Evolutionary conservation across 257 asterid genomes (phyloP).

Genomic region (Nicotiana noctiflora): DNA sequence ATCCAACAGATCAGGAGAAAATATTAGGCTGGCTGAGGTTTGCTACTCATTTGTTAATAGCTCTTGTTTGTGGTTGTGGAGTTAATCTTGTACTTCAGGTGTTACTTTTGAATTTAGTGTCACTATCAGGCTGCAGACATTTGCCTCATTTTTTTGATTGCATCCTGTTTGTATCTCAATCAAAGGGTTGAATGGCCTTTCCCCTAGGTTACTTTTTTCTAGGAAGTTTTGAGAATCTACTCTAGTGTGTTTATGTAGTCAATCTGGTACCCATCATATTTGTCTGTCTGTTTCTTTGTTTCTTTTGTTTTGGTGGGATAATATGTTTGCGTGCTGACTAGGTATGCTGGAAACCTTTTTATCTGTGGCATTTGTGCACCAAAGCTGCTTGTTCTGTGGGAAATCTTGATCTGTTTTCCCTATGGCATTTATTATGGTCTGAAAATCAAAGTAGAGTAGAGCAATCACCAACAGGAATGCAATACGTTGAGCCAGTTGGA

Average conservation of each 20-base stretch:
- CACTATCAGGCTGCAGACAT: slow-evolving; percentile 7
- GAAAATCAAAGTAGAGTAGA: not conserved
- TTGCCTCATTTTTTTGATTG: not conserved
- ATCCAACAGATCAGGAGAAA: slow-evolving; percentile 71
- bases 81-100: not conserved
- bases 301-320: not conserved
- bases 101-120: slow-evolving; percentile 3
- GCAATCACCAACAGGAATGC: not conserved
- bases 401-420: not conserved
- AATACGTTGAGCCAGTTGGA: not conserved
- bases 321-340: too few species aligned
- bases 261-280: not conserved
- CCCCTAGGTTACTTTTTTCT: not conserved
- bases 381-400: not conserved
- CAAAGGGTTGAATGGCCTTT: not conserved
- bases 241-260: not conserved
- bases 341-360: not conserved
- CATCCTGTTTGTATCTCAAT: not conserved
- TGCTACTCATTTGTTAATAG: not conserved
- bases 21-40: slow-evolving; percentile 81
- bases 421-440: not conserved
- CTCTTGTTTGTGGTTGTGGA: slow-evolving; percentile 12
- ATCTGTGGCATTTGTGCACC: not conserved
- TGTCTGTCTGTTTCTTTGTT: too few species aligned
- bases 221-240: not conserved